Evolutionary conservation across 768 basidiomycete genomes (phyloP).

Genomic region (Boletus tomentosulus): DNA sequence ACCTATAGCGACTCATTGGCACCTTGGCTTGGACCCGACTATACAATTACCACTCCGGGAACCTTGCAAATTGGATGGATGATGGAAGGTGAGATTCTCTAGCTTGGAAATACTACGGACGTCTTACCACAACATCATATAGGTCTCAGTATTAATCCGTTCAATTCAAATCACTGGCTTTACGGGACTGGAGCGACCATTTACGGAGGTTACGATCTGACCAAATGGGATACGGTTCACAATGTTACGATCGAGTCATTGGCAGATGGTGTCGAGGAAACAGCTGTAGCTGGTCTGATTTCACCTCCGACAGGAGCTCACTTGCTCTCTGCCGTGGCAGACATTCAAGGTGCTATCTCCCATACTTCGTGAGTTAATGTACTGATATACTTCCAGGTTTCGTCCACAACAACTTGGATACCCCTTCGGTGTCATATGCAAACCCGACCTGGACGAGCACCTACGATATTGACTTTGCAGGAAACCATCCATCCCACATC

Average conservation of each 20-base stretch:
- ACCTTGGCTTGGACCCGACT: slow-evolving; percentile 55
- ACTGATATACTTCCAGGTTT: slow-evolving; percentile 2
- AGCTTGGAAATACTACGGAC: neutral
- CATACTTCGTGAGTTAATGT: neutral
- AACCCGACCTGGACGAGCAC: slow-evolving; percentile 8
- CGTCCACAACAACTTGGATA: slow-evolving; percentile 5
- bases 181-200: slow-evolving; percentile 69
- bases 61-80: slow-evolving; percentile 62
- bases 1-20: slow-evolving; percentile 51
- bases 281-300: slow-evolving; percentile 51
- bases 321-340: slow-evolving; percentile 54
- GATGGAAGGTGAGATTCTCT: slow-evolving; percentile 50
- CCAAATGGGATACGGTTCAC: slow-evolving; percentile 54
- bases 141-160: slow-evolving; percentile 59
- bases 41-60: slow-evolving; percentile 41
- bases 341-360: slow-evolving; percentile 28
- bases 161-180: slow-evolving; percentile 66
- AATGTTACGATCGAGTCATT: slow-evolving; percentile 56
- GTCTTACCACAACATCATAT: neutral
- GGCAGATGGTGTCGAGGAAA: slow-evolving; percentile 66
- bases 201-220: slow-evolving; percentile 54
- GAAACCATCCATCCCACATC: slow-evolving; percentile 5
- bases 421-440: neutral
- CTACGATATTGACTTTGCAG: slow-evolving; percentile 10
- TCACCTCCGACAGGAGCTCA: slow-evolving; percentile 58